These are phyloP conservation scores for Penicillium decumbens DNA, from an alignment of 2,329 filamentous ascomycete species.

Conservation along the genomic window DNA sequence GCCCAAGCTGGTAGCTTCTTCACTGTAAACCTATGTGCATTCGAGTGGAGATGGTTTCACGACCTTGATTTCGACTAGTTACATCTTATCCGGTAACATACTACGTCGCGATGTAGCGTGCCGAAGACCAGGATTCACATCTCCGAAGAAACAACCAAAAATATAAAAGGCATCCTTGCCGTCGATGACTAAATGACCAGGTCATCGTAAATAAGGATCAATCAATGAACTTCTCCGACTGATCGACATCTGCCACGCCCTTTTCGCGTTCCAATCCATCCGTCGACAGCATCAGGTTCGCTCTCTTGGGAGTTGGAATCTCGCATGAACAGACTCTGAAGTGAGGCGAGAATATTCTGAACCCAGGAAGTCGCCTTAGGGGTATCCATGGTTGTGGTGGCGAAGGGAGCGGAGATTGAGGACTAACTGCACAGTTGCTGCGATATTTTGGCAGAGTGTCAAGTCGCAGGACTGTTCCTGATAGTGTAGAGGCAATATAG, in stretches of 20 bases:
- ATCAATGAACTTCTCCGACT: slow-evolving; percentile 18
- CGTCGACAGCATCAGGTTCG: slow-evolving; percentile 19
- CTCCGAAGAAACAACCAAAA: neutral
- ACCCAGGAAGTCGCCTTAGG: slow-evolving; percentile 7
- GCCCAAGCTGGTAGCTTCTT: no score
- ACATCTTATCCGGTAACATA: neutral
- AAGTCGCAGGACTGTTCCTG: neutral
- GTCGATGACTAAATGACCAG: neutral
- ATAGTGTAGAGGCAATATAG: neutral
- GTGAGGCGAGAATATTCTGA: slow-evolving; percentile 8
- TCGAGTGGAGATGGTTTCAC: neutral
- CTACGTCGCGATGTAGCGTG: neutral
- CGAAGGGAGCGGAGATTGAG: neutral
- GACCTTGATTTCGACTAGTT: neutral
- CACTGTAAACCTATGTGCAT: no score
- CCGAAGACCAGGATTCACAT: neutral
- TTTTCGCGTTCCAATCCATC: slow-evolving; percentile 18
- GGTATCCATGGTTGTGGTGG: neutral
- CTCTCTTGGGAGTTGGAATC: neutral
- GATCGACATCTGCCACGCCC: slow-evolving; percentile 19
- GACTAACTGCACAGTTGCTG: neutral
- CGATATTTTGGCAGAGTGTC: neutral
- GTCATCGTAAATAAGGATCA: neutral
- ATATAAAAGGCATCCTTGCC: no score
- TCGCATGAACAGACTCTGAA: slow-evolving; percentile 10